A percentile compares a stretch with the other conserved stretches of the same genome.
Evolutionary conservation across 345 rosid genomes (phyloP).

Genomic region (Aethionema arabicum): DNA sequence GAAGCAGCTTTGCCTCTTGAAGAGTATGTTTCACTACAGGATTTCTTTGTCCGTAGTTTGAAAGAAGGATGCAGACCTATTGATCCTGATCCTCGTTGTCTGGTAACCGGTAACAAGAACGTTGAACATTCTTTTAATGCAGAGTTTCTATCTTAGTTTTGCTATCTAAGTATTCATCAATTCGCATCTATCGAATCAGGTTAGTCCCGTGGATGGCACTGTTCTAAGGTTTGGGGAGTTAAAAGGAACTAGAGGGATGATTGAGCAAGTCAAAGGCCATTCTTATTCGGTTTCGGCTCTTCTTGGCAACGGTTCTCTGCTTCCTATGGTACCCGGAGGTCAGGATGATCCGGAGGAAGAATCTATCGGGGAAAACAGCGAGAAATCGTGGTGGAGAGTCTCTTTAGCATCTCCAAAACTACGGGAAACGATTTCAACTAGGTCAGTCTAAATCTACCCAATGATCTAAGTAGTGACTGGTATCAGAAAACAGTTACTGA

Average conservation of each 20-base stretch:
- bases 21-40: slow-evolving; percentile 68
- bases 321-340: slow-evolving; percentile 58
- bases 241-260: slow-evolving; percentile 74
- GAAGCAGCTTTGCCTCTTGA: slow-evolving; percentile 90
- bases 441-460: slow-evolving; percentile 41
- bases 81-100: slow-evolving; percentile 74
- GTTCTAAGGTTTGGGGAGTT: slow-evolving; percentile 82
- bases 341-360: slow-evolving; percentile 41
- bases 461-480: neutral
- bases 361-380: slow-evolving; percentile 42
- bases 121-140: slow-evolving; percentile 34
- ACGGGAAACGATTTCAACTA: slow-evolving; percentile 47
- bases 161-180: slow-evolving; percentile 14
- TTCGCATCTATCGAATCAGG: slow-evolving; percentile 42
- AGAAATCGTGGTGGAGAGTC: slow-evolving; percentile 78
- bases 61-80: slow-evolving; percentile 91
- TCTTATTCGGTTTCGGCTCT: slow-evolving; percentile 83
- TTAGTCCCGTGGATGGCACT: slow-evolving; percentile 94
- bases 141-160: slow-evolving; percentile 18
- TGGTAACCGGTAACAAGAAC: slow-evolving; percentile 88
- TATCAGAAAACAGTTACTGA: neutral
- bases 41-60: slow-evolving; percentile 85
- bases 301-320: slow-evolving; percentile 73
- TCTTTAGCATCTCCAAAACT: slow-evolving; percentile 82
- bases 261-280: slow-evolving; percentile 96